Conservation (phyloP, 176 grass and related monocot species). For the Oryza glumipatula region DNA sequence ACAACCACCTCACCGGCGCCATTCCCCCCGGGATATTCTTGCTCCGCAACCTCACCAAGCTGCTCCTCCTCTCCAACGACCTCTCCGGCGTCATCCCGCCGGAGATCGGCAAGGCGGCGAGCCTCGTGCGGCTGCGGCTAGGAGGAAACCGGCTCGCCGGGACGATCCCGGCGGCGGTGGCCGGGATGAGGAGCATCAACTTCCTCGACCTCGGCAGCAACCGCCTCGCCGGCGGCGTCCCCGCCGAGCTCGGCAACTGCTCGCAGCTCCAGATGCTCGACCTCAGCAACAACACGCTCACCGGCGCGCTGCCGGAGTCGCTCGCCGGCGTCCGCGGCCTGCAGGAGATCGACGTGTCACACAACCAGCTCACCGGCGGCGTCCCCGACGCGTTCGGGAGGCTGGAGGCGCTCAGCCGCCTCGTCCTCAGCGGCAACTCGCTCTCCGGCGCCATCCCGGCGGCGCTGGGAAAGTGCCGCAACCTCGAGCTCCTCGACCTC, state of each 20-base stretch:
- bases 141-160: conserved; percentile 74
- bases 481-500: conserved; percentile 79
- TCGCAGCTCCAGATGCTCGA: conserved; percentile 90
- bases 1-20: conserved; percentile 81
- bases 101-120: conserved; percentile 65
- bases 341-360: conserved; percentile 76
- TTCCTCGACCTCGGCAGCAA: conserved; percentile 90
- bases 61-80: conserved; percentile 83
- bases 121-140: conserved; percentile 71
- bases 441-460: conserved; percentile 63
- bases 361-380: conserved; percentile 57
- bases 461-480: conserved; percentile 67
- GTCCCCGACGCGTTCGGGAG: conserved; percentile 56
- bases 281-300: conserved; percentile 82
- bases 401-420: conserved; percentile 58
- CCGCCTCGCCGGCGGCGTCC: conserved; percentile 63
- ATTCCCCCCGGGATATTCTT: conserved; percentile 78
- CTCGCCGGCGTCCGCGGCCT: conserved; percentile 55
- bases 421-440: conserved; percentile 66
- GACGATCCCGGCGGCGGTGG: conserved; percentile 48
- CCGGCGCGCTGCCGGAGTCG: conserved; percentile 57
- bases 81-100: conserved; percentile 69
- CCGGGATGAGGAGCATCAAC: conserved; percentile 71
- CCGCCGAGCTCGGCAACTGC: conserved; percentile 64
- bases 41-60: conserved; percentile 89